These are phyloP conservation scores for Yamadazyma philogaea DNA, from an alignment of 805 yeast genomes.

Conservation along the genomic window DNA sequence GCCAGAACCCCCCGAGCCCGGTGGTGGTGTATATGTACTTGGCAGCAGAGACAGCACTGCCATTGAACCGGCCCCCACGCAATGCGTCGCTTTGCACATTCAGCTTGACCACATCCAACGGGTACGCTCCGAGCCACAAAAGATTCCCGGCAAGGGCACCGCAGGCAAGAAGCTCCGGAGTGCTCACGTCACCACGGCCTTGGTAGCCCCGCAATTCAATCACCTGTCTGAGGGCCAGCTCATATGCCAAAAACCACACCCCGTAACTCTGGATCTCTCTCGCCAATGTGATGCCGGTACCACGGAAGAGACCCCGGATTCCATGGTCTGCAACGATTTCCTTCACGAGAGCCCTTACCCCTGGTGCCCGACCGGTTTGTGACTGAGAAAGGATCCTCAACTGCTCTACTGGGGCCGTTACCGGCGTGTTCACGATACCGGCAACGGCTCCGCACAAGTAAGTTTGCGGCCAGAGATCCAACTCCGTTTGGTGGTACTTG, in stretches of 20 bases:
- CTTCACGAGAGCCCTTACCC: conserved; percentile 27
- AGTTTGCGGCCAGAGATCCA: conserved; percentile 54
- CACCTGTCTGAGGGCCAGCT: conserved; percentile 46
- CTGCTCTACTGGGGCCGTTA: conserved; percentile 66
- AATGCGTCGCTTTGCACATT: conserved; percentile 54
- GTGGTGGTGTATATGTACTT: conserved; percentile 37
- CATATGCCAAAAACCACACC: conserved; percentile 69
- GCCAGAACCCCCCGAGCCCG: conserved; percentile 57
- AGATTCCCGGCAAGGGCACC: conserved; percentile 72
- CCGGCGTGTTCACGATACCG: conserved; percentile 61
- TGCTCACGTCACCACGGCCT: conserved; percentile 47
- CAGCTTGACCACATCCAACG: conserved; percentile 51
- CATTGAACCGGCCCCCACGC: conserved; percentile 44
- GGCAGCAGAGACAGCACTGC: conserved; percentile 34
- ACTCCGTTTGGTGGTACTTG: conserved; percentile 23
- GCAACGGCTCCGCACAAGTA: conserved; percentile 64
- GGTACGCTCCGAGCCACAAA: conserved; percentile 57
- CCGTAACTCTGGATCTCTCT: conserved; percentile 75
- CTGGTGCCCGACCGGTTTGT: conserved; percentile 2
- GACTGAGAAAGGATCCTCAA: conserved; percentile 60
- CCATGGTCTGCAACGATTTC: conserved; percentile 45
- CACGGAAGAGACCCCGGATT: conserved; percentile 53
- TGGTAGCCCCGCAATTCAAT: conserved; percentile 31
- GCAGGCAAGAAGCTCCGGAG: conserved; percentile 52
- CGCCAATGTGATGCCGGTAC: conserved; percentile 49